These are phyloP conservation scores for Penicillium longicatenatum DNA, from an alignment of 495 filamentous ascomycete species.

Conservation along the genomic window DNA sequence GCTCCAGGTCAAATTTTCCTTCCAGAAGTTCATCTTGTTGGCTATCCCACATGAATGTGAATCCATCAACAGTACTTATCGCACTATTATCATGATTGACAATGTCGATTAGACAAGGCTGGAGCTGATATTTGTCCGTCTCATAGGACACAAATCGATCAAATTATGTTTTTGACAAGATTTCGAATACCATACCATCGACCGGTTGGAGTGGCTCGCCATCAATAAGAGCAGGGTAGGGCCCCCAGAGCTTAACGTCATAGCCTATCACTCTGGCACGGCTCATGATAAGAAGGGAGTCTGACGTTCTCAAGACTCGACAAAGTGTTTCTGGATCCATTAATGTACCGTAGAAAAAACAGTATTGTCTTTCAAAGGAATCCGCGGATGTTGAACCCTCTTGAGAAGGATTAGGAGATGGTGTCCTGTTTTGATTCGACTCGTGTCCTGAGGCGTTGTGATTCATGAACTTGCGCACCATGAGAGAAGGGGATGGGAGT, in stretches of 20 bases:
- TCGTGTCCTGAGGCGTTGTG: conserved; percentile 7
- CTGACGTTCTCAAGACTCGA: conserved; percentile 3
- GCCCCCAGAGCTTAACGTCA: conserved; percentile 17
- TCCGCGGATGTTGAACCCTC: too few species aligned
- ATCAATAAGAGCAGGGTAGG: conserved; percentile 16
- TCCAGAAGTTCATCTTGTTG: conserved; percentile 11
- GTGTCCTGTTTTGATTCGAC: conserved; percentile 1
- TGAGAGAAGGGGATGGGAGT: conserved; percentile 5
- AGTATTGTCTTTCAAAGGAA: conserved; percentile 14
- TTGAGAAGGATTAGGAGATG: neutral
- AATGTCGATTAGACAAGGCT: conserved; percentile 15
- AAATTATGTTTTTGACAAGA: conserved; percentile 11
- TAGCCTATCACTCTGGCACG: conserved; percentile 18
- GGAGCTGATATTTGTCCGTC: conserved; percentile 14
- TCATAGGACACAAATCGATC: conserved; percentile 19
- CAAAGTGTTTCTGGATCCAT: conserved; percentile 14
- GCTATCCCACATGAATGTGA: conserved; percentile 21
- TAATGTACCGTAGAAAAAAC: conserved; percentile 19
- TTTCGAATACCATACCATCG: conserved; percentile 12
- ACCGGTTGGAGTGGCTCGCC: conserved; percentile 7
- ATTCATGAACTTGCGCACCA: conserved; percentile 16
- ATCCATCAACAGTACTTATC: conserved; percentile 10
- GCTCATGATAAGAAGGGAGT: conserved; percentile 2
- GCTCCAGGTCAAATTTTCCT: conserved; percentile 16
- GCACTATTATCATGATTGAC: conserved; percentile 9